A percentile compares a stretch with the other conserved stretches of the same genome.
These are phyloP conservation scores for Neltuma alba DNA, from an alignment of 306 rosid genomes.

Conservation along the genomic window DNA sequence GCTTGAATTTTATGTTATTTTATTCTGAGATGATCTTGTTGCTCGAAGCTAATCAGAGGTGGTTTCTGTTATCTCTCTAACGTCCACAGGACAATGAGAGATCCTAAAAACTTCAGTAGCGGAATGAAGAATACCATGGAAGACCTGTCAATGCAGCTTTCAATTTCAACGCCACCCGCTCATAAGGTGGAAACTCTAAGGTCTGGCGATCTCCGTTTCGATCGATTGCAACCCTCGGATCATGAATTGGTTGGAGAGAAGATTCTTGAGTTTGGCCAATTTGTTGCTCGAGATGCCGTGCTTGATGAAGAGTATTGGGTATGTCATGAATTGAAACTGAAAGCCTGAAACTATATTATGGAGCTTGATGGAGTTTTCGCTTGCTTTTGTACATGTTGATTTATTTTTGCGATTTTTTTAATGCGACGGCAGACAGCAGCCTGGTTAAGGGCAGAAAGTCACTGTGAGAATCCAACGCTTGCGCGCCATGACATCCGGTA, in stretches of 20 bases:
- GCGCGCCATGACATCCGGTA: conserved; percentile 47
- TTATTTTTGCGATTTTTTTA: background rate
- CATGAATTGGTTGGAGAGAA: conserved; percentile 43
- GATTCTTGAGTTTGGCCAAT: conserved; percentile 56
- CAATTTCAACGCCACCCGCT: conserved; percentile 37
- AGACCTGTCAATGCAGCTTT: conserved; percentile 47
- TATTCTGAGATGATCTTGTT: background rate
- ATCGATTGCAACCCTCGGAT: conserved; percentile 59
- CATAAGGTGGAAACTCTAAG: conserved; percentile 40
- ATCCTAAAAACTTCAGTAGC: conserved; percentile 39
- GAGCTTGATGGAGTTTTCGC: background rate
- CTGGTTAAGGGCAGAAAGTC: conserved; percentile 75
- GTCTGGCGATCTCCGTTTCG: conserved; percentile 49
- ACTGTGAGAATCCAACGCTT: conserved; percentile 53
- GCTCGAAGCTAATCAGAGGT: conserved; percentile 3
- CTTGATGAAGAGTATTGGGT: conserved; percentile 84
- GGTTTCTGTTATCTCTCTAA: background rate
- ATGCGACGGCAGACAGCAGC: conserved; percentile 69
- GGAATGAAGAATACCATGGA: conserved; percentile 48
- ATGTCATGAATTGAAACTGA: conserved; percentile 27
- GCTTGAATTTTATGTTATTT: background rate
- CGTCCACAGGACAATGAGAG: conserved; percentile 48
- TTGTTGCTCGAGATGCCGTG: conserved; percentile 62
- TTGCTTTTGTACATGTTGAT: background rate
- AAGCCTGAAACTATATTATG: background rate